Evolutionary conservation across 257 asterid genomes (phyloP), one percentile per base, ranked within the genome.

Genomic region (Cruciata laevipes): DNA sequence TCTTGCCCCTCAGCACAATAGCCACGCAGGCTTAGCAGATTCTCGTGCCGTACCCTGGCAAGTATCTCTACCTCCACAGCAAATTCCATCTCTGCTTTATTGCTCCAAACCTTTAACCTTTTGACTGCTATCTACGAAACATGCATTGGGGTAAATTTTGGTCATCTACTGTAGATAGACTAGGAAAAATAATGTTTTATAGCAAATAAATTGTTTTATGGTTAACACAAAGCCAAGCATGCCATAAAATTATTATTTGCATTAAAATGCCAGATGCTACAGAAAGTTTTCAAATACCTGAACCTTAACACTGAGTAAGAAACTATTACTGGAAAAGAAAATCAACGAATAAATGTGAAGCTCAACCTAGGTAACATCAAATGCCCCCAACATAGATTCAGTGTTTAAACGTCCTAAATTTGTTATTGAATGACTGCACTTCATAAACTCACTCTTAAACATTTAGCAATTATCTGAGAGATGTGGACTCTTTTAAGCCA

Each of bases 1-100:
- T 91, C 98, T 80, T 89, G 98, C 74, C 96, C 98, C 79, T 89
- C 95, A 12, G 95, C 91, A 66, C 95, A 91, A 72, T 85, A 89
- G 52, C 98, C 98, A 3, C 98, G 96, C 62, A 89, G 44, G 55
- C 84, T 87, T 56, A 91, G 88, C 79, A 91, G 77, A 77, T 91
- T 91, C 63, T 84, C 83, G 81, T 91, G 96, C 37, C 92, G 88
- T 38, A 89, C 96, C 66, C 94, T 86, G 61, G 96, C 96, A 67
- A 91, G 89, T 67, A 84, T 81, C 89, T 91, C 96, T 47, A 91
- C 90, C 75, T 91, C 98, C 59, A 86, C 95, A 12, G 98, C 81
- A 69, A 91, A 91, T 69, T 91, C 92, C 81, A 84, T 73, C 83
- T 89, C 98, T 0, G 98, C 96, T 80, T 91, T 89, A 83, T 80